These are phyloP conservation scores for Candida schatavii DNA, from an alignment of 805 yeast species.

Conservation along the genomic window DNA sequence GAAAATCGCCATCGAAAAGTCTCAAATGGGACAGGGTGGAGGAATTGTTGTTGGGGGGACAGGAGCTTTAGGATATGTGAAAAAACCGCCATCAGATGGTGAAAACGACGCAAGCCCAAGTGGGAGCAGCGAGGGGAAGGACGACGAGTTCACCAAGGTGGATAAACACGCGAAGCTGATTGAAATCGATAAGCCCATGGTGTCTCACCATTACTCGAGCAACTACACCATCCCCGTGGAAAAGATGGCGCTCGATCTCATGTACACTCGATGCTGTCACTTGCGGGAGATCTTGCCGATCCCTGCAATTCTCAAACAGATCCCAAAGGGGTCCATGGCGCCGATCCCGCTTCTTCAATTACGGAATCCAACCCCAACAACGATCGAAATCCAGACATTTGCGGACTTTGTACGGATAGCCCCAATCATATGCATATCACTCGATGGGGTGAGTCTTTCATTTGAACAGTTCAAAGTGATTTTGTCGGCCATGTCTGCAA, in stretches of 20 bases:
- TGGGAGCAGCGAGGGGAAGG: conserved; percentile 15
- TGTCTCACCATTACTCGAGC: conserved; percentile 12
- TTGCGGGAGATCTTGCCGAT: conserved; percentile 88
- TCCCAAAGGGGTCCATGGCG: conserved; percentile 71
- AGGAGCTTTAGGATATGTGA: conserved; percentile 54
- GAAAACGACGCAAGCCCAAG: conserved; percentile 6
- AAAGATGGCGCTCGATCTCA: conserved; percentile 58
- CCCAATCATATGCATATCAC: conserved; percentile 68
- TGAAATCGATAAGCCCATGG: conserved; percentile 34
- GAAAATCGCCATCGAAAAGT: conserved; percentile 38
- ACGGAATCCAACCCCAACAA: conserved; percentile 84
- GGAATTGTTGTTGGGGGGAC: conserved; percentile 81
- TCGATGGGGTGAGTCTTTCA: conserved; percentile 77
- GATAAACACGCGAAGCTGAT: conserved; percentile 23
- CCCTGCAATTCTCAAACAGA: conserved; percentile 73
- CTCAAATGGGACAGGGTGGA: conserved; percentile 45
- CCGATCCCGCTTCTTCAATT: conserved; percentile 72
- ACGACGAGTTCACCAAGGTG: conserved; percentile 15
- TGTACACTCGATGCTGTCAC: conserved; percentile 92
- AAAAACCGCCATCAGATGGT: conserved; percentile 8
- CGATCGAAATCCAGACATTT: conserved; percentile 83
- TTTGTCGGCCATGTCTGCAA: conserved; percentile 66
- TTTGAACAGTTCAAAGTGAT: conserved; percentile 74
- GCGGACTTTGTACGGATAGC: conserved; percentile 86
- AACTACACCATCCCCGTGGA: conserved; percentile 33